Conservation (phyloP, 306 rosid species). For the Mimosa bimucronata region DNA sequence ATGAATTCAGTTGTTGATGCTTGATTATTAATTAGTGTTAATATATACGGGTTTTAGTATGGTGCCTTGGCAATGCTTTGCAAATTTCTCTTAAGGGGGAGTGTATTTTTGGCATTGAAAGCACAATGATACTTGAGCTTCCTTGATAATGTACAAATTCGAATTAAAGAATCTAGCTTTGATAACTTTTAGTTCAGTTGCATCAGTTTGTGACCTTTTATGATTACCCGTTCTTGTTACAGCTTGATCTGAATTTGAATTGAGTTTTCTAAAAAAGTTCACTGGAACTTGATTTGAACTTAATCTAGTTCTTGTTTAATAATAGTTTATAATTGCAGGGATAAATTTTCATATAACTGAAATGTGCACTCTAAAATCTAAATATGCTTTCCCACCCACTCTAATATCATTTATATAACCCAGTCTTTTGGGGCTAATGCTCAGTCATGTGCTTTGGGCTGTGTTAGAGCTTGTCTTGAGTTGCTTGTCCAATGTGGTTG, state of each 20-base stretch:
- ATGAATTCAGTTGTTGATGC: slow-evolving; percentile 25
- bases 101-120: slow-evolving; percentile 24
- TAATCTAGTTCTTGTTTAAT: background rate
- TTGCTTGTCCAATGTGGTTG: slow-evolving; percentile 1
- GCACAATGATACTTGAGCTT: background rate
- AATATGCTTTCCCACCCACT: background rate
- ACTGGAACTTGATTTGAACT: slow-evolving; percentile 20
- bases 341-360: slow-evolving; percentile 19
- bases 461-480: background rate
- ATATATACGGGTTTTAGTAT: background rate
- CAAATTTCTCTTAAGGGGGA: slow-evolving; percentile 18
- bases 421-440: slow-evolving; percentile 7
- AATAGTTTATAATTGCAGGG: background rate
- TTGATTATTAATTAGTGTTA: background rate
- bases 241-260: background rate
- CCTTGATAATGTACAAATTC: background rate
- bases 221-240: slow-evolving; percentile 17
- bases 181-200: background rate
- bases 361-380: slow-evolving; percentile 10
- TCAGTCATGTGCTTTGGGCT: slow-evolving; percentile 21
- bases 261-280: slow-evolving; percentile 18
- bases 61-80: slow-evolving; percentile 18
- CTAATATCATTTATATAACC: background rate
- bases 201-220: background rate
- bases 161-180: slow-evolving; percentile 1